Base-by-base conservation (phyloP, 2,329 filamentous ascomycete species). In the Colletotrichum salicis region DNA sequence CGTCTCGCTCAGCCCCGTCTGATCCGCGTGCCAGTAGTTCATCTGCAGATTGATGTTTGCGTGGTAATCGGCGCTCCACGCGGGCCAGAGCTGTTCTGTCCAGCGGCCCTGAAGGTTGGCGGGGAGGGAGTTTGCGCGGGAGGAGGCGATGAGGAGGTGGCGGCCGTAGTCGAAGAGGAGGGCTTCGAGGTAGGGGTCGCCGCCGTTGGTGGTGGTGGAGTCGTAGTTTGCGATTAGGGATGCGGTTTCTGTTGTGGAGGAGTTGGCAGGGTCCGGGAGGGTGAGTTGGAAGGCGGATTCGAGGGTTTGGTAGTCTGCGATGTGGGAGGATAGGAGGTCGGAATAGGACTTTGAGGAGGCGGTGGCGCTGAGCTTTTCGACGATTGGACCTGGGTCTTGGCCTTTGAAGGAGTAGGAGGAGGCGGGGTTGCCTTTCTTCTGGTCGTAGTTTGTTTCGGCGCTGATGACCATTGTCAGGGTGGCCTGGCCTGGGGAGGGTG, bases 31-130 rank as follows among this genome's bases (percentile, higher is more conserved):
- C 88, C 89, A 91, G 74, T 90, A 85, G 70, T 90, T 90, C 89
- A 90, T 90, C 73, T 91, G 87, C 0, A 90, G 68, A 68, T 90
- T 90, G 75, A 91, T 90, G 72, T 90, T 88, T 51, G 84, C 81
- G 64, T 89, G 88, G 67, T 89, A 90, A 74, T 90, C 88, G 2
- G 81, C 84, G 13, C 84, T 83, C 89, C 89, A 75, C 31, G 76
- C 73, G 24, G 79, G 74, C 66, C 71, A 78, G 45, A 86, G 76
- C 0, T 81, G 77, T 56, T 87, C 83, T 5, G 84, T 85, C 89
- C 89, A 91, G 22, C 83, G 82, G 0, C 89, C 88, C 75, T 89
- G 87, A 0, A 91, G 81, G 67, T 90, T 90, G 0, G 88, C 82
- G 0, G 89, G 89, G 0, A 91, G 80, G 0, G 83, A 84, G 45